Evolutionary conservation across 2,329 filamentous ascomycete species (phyloP).

Genomic region (Dothistroma pini): DNA sequence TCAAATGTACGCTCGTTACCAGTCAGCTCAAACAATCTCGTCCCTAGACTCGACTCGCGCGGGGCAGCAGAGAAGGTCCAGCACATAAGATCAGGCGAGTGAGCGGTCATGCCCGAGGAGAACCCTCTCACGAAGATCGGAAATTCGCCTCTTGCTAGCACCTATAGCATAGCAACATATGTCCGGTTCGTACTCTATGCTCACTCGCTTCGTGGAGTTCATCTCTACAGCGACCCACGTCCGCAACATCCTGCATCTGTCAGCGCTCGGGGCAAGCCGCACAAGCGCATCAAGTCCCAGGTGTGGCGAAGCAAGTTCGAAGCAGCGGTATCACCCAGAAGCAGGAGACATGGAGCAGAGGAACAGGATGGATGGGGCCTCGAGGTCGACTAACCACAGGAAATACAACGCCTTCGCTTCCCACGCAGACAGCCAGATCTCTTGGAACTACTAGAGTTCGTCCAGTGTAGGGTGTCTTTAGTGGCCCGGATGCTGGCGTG

Average conservation of each 20-base stretch:
- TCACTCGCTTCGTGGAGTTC: slow-evolving; percentile 15
- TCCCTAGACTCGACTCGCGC: slow-evolving; percentile 20
- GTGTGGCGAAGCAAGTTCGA: slow-evolving; percentile 32
- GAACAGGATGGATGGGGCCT: slow-evolving; percentile 43
- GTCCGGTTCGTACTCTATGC: slow-evolving; percentile 32
- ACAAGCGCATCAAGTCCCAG: slow-evolving; percentile 31
- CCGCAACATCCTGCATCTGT: slow-evolving; percentile 24
- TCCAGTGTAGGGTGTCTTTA: slow-evolving; percentile 24
- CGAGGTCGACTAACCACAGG: slow-evolving; percentile 30
- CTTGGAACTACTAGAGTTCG: slow-evolving; percentile 19
- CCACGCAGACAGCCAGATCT: slow-evolving; percentile 23
- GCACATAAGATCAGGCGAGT: slow-evolving; percentile 28
- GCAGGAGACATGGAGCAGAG: slow-evolving; percentile 39
- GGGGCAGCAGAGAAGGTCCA: slow-evolving; percentile 25
- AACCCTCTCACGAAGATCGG: slow-evolving; percentile 33
- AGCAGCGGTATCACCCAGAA: slow-evolving; percentile 35
- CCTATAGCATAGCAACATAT: slow-evolving; percentile 32
- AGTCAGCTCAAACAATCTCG: slow-evolving; percentile 21
- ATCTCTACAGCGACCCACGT: slow-evolving; percentile 32
- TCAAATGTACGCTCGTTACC: slow-evolving; percentile 29
- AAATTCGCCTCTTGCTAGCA: slow-evolving; percentile 33
- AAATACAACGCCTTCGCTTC: slow-evolving; percentile 32
- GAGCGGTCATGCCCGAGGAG: slow-evolving; percentile 36
- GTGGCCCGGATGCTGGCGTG: slow-evolving; percentile 19
- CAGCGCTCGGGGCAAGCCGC: slow-evolving; percentile 31